Conservation (phyloP, 495 filamentous ascomycete genomes). For the Xeromyces bisporus region DNA sequence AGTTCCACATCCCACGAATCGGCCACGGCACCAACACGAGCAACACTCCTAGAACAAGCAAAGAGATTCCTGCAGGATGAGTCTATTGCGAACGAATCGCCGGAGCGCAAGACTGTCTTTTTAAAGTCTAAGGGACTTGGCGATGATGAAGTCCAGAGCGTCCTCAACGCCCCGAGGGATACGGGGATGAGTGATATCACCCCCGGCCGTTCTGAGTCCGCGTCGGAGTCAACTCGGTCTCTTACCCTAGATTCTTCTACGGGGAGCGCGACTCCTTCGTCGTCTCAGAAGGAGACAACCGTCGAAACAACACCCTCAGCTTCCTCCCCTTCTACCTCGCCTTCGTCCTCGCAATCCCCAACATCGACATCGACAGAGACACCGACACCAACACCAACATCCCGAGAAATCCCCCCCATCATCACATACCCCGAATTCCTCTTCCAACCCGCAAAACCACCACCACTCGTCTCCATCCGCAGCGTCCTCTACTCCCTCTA, state of each 20-base stretch:
- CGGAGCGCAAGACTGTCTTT: slow-evolving; percentile 60
- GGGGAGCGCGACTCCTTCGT: slow-evolving; percentile 4
- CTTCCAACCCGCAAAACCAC: slow-evolving; percentile 41
- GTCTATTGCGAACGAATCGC: slow-evolving; percentile 49
- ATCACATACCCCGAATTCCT: slow-evolving; percentile 97
- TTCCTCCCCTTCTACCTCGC: slow-evolving; percentile 4
- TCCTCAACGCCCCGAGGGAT: slow-evolving; percentile 38
- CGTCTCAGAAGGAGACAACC: slow-evolving; percentile 1
- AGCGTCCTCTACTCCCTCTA: slow-evolving; percentile 67
- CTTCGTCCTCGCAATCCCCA: slow-evolving; percentile 3
- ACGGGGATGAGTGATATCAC: slow-evolving; percentile 13
- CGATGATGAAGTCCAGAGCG: slow-evolving; percentile 45
- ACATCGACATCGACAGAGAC: too few relatives aligned
- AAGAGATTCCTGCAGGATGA: slow-evolving; percentile 66
- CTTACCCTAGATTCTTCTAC: slow-evolving; percentile 5
- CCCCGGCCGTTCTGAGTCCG: slow-evolving; percentile 8
- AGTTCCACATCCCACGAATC: slow-evolving; percentile 3
- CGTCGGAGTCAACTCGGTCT: slow-evolving; percentile 5
- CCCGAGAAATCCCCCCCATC: slow-evolving; percentile 56
- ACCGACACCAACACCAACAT: slow-evolving; percentile 5
- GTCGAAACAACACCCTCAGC: slow-evolving; percentile 1
- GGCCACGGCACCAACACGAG: slow-evolving; percentile 6
- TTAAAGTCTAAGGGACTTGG: slow-evolving; percentile 64
- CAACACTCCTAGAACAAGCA: slow-evolving; percentile 49
- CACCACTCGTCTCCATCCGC: slow-evolving; percentile 60